Percentiles rank a stretch among this genome's conserved stretches.
Evolutionary conservation across 129 eudicot genomes (phyloP).

Genomic region (Oenanthe sinensis): DNA sequence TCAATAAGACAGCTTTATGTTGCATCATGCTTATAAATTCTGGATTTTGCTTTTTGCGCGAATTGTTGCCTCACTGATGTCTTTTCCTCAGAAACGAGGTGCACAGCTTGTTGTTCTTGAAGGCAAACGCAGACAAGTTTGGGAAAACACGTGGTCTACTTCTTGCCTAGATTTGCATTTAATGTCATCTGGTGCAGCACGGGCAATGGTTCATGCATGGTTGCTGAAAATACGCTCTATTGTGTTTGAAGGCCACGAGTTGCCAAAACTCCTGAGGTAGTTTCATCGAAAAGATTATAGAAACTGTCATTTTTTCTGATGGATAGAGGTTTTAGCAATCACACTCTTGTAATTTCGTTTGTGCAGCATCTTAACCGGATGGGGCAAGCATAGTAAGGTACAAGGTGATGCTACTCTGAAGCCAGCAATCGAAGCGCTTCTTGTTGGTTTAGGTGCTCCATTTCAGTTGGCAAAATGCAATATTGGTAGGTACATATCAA

Average conservation of each 20-base stretch:
- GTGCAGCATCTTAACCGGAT: conserved; percentile 88
- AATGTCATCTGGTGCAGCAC: conserved; percentile 99
- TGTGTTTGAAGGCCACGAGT: conserved; percentile 78
- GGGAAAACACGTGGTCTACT: conserved; percentile 79
- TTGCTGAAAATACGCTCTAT: conserved; percentile 72
- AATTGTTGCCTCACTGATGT: neutral
- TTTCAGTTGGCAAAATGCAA: conserved; percentile 70
- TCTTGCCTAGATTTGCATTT: conserved; percentile 86
- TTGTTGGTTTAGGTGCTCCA: conserved; percentile 70
- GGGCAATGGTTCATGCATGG: conserved; percentile 98
- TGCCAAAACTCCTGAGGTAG: conserved; percentile 76
- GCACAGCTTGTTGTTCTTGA: conserved; percentile 94
- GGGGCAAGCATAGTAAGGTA: conserved; percentile 99
- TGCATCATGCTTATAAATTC: neutral
- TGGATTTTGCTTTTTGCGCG: neutral
- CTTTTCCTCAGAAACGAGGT: conserved; percentile 55
- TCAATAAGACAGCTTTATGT: neutral
- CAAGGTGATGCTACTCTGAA: conserved; percentile 86
- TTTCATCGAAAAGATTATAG: neutral
- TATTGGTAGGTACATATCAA: conserved; percentile 74
- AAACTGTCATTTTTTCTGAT: neutral
- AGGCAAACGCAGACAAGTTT: conserved; percentile 82
- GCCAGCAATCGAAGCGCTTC: conserved; percentile 71
- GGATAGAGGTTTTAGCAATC: neutral
- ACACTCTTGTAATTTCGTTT: conserved; percentile 8